Conservation (phyloP, 495 filamentous ascomycete species). For the Pseudotulostoma volvatum region DNA sequence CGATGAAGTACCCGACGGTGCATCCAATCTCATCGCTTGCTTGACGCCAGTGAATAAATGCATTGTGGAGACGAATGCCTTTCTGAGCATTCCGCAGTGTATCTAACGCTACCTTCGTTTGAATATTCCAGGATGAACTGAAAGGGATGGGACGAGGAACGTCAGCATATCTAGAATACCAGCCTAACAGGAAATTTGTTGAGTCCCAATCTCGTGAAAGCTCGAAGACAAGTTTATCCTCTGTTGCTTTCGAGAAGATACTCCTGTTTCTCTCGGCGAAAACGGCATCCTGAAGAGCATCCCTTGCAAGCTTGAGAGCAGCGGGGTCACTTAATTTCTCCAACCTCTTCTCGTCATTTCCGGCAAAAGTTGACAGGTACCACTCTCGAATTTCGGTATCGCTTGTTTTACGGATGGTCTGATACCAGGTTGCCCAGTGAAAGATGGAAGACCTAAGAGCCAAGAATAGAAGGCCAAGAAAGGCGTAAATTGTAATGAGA, state of each 20-base stretch:
- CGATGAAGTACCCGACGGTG: slow-evolving; percentile 39
- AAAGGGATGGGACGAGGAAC: slow-evolving; percentile 36
- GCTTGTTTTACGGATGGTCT: slow-evolving; percentile 27
- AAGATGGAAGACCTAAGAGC: slow-evolving; percentile 28
- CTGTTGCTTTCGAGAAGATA: slow-evolving; percentile 24
- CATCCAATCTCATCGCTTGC: slow-evolving; percentile 41
- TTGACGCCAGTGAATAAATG: slow-evolving; percentile 45
- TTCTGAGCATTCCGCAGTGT: slow-evolving; percentile 37
- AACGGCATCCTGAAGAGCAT: slow-evolving; percentile 29
- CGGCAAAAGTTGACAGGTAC: slow-evolving; percentile 23
- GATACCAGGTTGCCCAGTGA: slow-evolving; percentile 37
- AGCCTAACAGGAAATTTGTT: slow-evolving; percentile 41
- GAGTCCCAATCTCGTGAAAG: slow-evolving; percentile 37
- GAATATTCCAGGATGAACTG: slow-evolving; percentile 46
- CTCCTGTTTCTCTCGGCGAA: slow-evolving; percentile 25
- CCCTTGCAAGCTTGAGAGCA: slow-evolving; percentile 30
- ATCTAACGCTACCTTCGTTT: slow-evolving; percentile 38
- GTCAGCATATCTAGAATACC: slow-evolving; percentile 39
- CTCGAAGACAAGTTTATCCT: slow-evolving; percentile 29
- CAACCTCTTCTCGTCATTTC: slow-evolving; percentile 21
- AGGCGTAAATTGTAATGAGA: slow-evolving; percentile 29
- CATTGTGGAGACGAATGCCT: slow-evolving; percentile 42
- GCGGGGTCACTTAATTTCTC: slow-evolving; percentile 26
- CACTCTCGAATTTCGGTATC: slow-evolving; percentile 34
- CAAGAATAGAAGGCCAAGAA: slow-evolving; percentile 27